Conservation (phyloP, 1,284 basidiomycete species). For the Cryptococcus sp. region DNA sequence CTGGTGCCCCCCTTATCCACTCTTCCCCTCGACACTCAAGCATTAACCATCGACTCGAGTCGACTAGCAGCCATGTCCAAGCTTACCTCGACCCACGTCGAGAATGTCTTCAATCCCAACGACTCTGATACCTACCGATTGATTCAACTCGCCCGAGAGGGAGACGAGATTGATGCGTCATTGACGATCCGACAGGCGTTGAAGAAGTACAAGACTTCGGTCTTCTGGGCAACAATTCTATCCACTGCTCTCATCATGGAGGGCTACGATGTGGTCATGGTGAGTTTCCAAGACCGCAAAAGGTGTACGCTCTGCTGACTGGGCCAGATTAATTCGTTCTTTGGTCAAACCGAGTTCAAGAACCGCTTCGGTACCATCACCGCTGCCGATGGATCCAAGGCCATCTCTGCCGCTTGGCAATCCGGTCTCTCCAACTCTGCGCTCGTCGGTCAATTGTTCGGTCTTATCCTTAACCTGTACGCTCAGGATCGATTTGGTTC, state of each 20-base stretch:
- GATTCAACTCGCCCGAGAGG: conserved; percentile 12
- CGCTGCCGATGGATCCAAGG: conserved; percentile 8
- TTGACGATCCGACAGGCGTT: conserved; percentile 17
- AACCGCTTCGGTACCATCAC: conserved; percentile 21
- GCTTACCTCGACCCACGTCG: not conserved
- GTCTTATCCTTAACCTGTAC: conserved; percentile 44
- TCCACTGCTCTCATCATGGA: conserved; percentile 29
- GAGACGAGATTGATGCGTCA: conserved; percentile 13
- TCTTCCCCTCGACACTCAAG: too few species aligned
- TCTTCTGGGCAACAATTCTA: conserved; percentile 24
- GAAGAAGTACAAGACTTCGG: conserved; percentile 19
- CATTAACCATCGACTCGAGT: too few species aligned
- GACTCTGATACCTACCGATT: conserved; percentile 6
- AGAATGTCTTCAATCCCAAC: not conserved
- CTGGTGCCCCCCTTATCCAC: too few species aligned
- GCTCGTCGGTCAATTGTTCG: conserved; percentile 39
- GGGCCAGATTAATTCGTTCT: conserved; percentile 25
- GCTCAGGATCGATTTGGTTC: conserved; percentile 44
- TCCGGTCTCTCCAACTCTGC: conserved; percentile 43
- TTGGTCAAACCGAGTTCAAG: conserved; percentile 27
- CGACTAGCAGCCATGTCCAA: not conserved
- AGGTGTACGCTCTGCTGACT: not conserved
- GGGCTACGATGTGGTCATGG: conserved; percentile 36
- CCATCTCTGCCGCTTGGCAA: conserved; percentile 46
- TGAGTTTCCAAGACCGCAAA: conserved; percentile 3